Evolutionary conservation across 2,329 filamentous ascomycete genomes (phyloP).

Genomic region (Claviceps paspali): DNA sequence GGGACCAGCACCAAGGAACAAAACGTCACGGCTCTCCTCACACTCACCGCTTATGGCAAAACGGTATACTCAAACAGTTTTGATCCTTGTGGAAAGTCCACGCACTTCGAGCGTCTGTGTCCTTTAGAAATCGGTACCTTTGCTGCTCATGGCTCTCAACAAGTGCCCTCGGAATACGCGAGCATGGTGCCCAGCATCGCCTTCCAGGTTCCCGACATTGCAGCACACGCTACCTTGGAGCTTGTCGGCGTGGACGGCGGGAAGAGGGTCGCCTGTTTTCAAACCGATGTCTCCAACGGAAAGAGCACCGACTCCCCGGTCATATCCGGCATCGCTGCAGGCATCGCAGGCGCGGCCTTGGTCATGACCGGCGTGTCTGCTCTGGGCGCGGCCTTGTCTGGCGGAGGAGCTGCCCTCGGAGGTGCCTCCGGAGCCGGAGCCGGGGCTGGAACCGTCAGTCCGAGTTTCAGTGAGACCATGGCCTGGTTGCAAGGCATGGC

Average conservation of each 20-base stretch:
- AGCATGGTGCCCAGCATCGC: conserved; percentile 73
- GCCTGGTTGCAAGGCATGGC: conserved; percentile 89
- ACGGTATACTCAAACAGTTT: conserved; percentile 66
- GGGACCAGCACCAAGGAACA: conserved; percentile 59
- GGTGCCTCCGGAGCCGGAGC: conserved; percentile 32
- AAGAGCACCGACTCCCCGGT: conserved; percentile 63
- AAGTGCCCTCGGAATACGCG: conserved; percentile 56
- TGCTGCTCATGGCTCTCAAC: conserved; percentile 53
- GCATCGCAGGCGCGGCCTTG: conserved; percentile 73
- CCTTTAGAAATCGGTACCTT: conserved; percentile 70
- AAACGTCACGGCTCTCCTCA: conserved; percentile 64
- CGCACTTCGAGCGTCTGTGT: conserved; percentile 60
- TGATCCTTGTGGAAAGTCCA: conserved; percentile 60
- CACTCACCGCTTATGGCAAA: conserved; percentile 72
- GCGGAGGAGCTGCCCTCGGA: conserved; percentile 35
- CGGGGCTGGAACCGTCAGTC: conserved; percentile 53
- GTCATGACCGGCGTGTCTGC: conserved; percentile 59
- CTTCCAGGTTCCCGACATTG: conserved; percentile 80
- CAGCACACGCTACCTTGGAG: conserved; percentile 67
- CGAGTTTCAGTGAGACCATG: conserved; percentile 72
- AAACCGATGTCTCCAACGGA: conserved; percentile 71
- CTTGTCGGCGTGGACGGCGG: conserved; percentile 47
- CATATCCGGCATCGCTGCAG: conserved; percentile 71
- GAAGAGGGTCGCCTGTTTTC: conserved; percentile 62
- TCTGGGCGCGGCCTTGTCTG: conserved; percentile 37